Evolutionary conservation across 192 early-diverging fungal genomes (phyloP).

Genomic region (Entophlyctis luteolus): DNA sequence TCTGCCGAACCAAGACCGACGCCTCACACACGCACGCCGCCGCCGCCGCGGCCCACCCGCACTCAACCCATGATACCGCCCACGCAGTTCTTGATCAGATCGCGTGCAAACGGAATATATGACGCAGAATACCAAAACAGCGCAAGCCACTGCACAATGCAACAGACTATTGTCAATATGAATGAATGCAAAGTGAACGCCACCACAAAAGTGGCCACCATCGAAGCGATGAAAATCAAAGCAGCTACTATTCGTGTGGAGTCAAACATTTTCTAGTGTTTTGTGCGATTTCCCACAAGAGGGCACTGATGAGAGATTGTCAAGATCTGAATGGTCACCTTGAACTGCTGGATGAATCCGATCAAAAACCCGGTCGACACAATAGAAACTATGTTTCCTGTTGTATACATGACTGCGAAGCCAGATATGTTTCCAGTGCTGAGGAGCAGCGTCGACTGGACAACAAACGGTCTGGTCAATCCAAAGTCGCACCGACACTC

Average conservation of each 20-base stretch:
- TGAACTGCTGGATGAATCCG: slow-evolving; percentile 80
- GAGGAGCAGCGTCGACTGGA: slow-evolving; percentile 58
- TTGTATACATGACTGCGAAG: slow-evolving; percentile 87
- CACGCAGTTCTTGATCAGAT: slow-evolving; percentile 38
- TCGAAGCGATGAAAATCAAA: slow-evolving; percentile 63
- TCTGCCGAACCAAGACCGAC: too few relatives aligned
- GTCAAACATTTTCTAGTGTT: slow-evolving; percentile 55
- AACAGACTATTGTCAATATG: slow-evolving; percentile 75
- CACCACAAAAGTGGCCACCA: slow-evolving; percentile 69
- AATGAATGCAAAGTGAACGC: slow-evolving; percentile 64
- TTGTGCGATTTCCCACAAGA: too few relatives aligned
- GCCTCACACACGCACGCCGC: too few relatives aligned
- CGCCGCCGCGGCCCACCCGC: too few relatives aligned
- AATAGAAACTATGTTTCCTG: slow-evolving; percentile 85
- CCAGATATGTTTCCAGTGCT: slow-evolving; percentile 54
- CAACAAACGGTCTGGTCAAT: not conserved
- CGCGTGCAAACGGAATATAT: slow-evolving; percentile 90
- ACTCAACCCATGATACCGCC: slow-evolving; percentile 29
- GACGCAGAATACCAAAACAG: slow-evolving; percentile 58
- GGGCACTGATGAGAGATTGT: too few relatives aligned
- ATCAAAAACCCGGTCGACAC: slow-evolving; percentile 85
- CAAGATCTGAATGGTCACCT: too few relatives aligned
- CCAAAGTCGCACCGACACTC: not conserved
- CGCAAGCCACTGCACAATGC: slow-evolving; percentile 83
- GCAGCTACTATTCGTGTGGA: slow-evolving; percentile 70